Base-by-base conservation (phyloP, 106 monocot genomes). In the Chionographis japonica region DNA sequence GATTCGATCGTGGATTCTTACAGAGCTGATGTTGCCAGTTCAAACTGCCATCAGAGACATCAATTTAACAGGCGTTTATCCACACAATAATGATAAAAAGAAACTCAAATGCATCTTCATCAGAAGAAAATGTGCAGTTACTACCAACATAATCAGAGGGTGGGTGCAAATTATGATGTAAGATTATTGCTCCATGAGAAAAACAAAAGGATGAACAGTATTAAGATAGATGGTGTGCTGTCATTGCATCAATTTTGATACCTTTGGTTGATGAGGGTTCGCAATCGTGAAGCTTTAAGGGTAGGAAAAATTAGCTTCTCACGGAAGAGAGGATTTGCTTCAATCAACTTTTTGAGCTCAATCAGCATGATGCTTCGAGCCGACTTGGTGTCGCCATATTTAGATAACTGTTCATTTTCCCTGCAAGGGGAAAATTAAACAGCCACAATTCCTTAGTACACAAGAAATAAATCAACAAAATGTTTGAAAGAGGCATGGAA, bases 11-110 rank as follows among this genome's bases (percentile, higher is more conserved):
- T 9, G 83, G 83, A 72, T 90, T 90, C 74, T 86, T 83, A 65
- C 86, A 90, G 13, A 83, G 82, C 61, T 80, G 77, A 75, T 90
- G 85, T 61, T 90, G 90, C 83, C 85, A 83, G 54, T 82, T 85
- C 67, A 85, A 72, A 56, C 82, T 86, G 68, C 54, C 54, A 69
- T 35, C 5, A 46, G 8, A 42, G 27, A 27, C 27, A 67, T 60
- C 56, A 66, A 8, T 12, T 40, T 49, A 63, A 6, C 46, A 46
- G 8, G 46, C 5, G 46, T 6, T 46, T 46, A 46, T 46, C 9
- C 46, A 46, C 46, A 46, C 46, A 10, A 46, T 46, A 46, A 46
- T 46, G 46, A 27, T 46, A 46, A 46, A 46, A 46, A 46, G 46
- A 46, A 46, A 10, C 5, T 46, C 27, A 27, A 46, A 46, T 46